phyloP scores from a whole-genome alignment of 2,329 filamentous ascomycete genomes.

The Clonostachys chloroleuca region DNA sequence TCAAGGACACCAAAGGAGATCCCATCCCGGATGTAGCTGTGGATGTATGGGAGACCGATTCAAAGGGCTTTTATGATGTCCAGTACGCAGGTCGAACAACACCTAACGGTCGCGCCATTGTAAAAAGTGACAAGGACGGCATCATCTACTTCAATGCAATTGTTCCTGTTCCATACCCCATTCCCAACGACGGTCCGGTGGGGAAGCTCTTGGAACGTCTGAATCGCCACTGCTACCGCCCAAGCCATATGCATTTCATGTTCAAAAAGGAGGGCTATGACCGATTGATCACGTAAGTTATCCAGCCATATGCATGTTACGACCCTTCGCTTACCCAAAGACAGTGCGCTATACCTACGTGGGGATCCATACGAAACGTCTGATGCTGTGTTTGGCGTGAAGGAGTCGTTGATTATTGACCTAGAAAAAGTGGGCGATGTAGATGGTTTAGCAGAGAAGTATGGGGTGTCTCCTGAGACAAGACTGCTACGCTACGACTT shows the following conservation, averaged over 20 bases:
- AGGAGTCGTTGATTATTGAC: slow-evolving; percentile 72
- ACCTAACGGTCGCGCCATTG: slow-evolving; percentile 19
- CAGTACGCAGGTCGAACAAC: slow-evolving; percentile 56
- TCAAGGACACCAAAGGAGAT: slow-evolving; percentile 56
- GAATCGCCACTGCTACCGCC: slow-evolving; percentile 68
- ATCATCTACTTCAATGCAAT: slow-evolving; percentile 76
- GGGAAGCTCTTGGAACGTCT: slow-evolving; percentile 63
- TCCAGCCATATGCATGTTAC: neutral
- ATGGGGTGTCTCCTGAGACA: slow-evolving; percentile 59
- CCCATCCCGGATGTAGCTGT: slow-evolving; percentile 61
- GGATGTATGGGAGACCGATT: slow-evolving; percentile 78
- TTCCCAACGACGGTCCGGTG: slow-evolving; percentile 79
- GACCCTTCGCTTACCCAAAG: neutral
- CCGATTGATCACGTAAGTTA: slow-evolving; percentile 70
- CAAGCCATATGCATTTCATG: slow-evolving; percentile 83
- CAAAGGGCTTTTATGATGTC: slow-evolving; percentile 70
- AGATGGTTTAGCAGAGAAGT: slow-evolving; percentile 44
- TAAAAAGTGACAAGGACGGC: slow-evolving; percentile 17
- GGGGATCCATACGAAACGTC: slow-evolving; percentile 78
- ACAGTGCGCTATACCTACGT: slow-evolving; percentile 70
- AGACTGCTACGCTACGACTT: slow-evolving; percentile 70
- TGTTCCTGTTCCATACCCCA: slow-evolving; percentile 78
- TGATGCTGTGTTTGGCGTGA: slow-evolving; percentile 84
- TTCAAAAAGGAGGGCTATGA: slow-evolving; percentile 77
- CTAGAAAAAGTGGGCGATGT: slow-evolving; percentile 43